These are phyloP conservation scores for Jackrogersella multiformis DNA, from an alignment of 495 filamentous ascomycete species.

Conservation along the genomic window DNA sequence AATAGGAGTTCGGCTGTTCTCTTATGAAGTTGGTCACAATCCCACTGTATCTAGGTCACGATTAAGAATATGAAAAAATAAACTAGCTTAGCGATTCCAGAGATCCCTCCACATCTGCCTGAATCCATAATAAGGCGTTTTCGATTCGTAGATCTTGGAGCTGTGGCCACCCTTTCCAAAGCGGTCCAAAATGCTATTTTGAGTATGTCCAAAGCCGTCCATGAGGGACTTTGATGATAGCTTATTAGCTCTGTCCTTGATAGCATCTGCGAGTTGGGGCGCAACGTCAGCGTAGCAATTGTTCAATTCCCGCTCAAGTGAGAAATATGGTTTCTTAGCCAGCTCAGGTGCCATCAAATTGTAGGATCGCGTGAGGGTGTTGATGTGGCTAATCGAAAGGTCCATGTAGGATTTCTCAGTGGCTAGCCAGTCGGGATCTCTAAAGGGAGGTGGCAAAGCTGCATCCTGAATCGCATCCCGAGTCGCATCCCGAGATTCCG, in stretches of 20 bases:
- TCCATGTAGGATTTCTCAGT: constrained; percentile 80
- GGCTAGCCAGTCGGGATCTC: constrained; percentile 71
- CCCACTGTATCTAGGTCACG: too few species aligned
- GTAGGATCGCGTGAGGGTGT: constrained; percentile 83
- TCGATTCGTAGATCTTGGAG: constrained; percentile 73
- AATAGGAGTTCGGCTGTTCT: too few species aligned
- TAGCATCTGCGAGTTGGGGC: constrained; percentile 73
- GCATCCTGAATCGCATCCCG: too few species aligned
- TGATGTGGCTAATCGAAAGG: constrained; percentile 81
- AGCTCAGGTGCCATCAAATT: constrained; percentile 93
- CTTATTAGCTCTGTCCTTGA: constrained; percentile 71
- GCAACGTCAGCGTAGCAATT: constrained; percentile 88
- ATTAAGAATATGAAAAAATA: too few species aligned
- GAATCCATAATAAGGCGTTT: constrained; percentile 80
- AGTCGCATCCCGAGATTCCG: constrained; percentile 35
- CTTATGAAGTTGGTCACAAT: too few species aligned
- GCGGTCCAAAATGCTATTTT: constrained; percentile 52
- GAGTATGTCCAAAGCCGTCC: constrained; percentile 39
- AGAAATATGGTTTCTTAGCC: constrained; percentile 93
- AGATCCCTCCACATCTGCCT: constrained; percentile 89
- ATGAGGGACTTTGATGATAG: constrained; percentile 56
- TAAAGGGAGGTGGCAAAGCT: constrained; percentile 61
- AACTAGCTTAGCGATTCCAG: constrained; percentile 49
- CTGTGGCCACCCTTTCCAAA: constrained; percentile 59
- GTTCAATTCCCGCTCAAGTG: constrained; percentile 80